Conservation (phyloP, 441 rosid genomes). For the Hypseocharis bilobata region DNA sequence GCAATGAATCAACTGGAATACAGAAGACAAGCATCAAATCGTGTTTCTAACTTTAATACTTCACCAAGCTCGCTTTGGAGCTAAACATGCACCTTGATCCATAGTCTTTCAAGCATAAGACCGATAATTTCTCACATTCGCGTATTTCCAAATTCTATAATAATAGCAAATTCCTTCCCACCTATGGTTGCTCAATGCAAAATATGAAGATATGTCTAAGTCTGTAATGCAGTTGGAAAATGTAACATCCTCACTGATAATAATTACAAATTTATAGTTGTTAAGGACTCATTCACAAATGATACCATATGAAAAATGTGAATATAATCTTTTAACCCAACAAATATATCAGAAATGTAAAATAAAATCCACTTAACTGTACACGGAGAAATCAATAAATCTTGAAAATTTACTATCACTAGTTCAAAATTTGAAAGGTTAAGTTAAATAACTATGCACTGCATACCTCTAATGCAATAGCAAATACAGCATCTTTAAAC, state of each 20-base stretch:
- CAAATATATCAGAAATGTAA: background rate
- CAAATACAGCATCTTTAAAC: conserved; percentile 67
- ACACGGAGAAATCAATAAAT: background rate
- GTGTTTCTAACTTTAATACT: background rate
- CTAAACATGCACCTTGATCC: background rate
- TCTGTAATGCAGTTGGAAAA: background rate
- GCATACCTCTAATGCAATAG: conserved; percentile 63
- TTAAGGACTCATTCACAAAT: background rate
- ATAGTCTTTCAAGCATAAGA: background rate
- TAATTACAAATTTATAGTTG: background rate
- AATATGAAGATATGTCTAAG: background rate
- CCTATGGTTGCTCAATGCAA: background rate
- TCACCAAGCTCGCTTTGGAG: background rate
- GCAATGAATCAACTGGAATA: background rate
- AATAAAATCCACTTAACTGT: background rate
- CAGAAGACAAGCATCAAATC: background rate
- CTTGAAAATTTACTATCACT: background rate
- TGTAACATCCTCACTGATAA: background rate
- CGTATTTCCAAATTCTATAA: background rate
- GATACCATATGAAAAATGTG: background rate
- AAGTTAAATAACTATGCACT: conserved; percentile 3
- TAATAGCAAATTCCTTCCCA: background rate
- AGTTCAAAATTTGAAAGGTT: conserved; percentile 7
- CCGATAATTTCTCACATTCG: background rate
- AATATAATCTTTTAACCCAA: background rate